Evolutionary conservation across 2,329 filamentous ascomycete species (phyloP).

Genomic region (Clarireedia homoeocarpa): DNA sequence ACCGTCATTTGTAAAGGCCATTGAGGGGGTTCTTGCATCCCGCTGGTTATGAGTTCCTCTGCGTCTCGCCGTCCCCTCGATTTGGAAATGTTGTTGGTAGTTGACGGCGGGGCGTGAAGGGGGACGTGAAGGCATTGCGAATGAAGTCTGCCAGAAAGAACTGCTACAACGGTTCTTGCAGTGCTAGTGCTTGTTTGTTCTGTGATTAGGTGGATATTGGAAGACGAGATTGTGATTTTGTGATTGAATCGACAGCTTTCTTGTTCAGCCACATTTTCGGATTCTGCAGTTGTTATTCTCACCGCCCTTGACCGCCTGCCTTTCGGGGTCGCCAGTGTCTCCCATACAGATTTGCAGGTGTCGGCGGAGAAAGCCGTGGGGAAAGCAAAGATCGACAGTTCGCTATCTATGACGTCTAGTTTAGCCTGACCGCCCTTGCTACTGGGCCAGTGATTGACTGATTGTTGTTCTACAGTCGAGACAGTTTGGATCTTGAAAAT

Average conservation of each 20-base stretch:
- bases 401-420: no score
- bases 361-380: no score
- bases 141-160: background rate
- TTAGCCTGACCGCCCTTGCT: no score
- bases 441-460: no score
- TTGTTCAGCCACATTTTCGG: background rate
- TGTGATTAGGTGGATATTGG: background rate
- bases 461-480: no score
- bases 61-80: background rate
- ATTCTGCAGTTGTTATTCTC: background rate
- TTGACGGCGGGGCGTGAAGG: background rate
- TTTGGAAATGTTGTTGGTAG: slow-evolving; percentile 6
- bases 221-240: background rate
- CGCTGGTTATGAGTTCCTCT: background rate
- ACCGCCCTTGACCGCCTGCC: background rate
- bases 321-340: no score
- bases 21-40: background rate
- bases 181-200: background rate
- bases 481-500: no score
- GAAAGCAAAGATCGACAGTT: no score
- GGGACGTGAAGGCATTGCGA: background rate
- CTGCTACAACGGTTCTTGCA: background rate
- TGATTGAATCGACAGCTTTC: background rate
- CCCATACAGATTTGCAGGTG: no score
- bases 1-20: background rate